Evolutionary conservation across 140 eudicot species (phyloP), one percentile per base, ranked within the genome.

Genomic region (Erigeron philadelphicus): DNA sequence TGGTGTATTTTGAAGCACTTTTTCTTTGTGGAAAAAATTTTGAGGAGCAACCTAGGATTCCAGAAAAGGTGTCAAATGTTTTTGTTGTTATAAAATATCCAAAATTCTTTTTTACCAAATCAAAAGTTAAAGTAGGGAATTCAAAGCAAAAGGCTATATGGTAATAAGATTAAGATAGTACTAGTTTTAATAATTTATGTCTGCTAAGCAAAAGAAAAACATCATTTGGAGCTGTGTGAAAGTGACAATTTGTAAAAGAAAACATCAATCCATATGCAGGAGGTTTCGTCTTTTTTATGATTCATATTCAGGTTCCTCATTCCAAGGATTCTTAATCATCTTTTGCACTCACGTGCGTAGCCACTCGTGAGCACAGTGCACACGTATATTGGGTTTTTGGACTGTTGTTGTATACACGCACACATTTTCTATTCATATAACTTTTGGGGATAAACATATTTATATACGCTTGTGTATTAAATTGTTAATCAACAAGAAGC

Each of bases 31-130:
- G 71, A 49, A 72, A 72, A 43, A 72, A 72, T 15, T 43, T 38
- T 47, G 65, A 78, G 71, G 75, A 62, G 87, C 82, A 84, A 81
- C 82, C 90, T 81, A 81, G 90, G 86, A 84, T 81, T 84, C 90
- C 82, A 76, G 87, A 79, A 79, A 81, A 81, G 75, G 58, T 81
- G 60, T 55, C 54, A 64, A 45, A 64, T 75, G 72, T 70, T 72
- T 57, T 71, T 61, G 75, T 66, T 69, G 66, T 66, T 54, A 60
- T 71, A 15, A 25, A 7, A 3, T 73, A 56, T 40, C 66, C 77
- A 71, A 56, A 64, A 18, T 62, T 18, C 55, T 47, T 64, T 72
- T 77, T 71, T 70, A 53, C n/a, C 67, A 72, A 70, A 74, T 78
- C 50, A 78, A 82, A 74, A 64, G 80, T 66, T 66, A 74, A 78